Evolutionary conservation across 352 stramenopile genomes (phyloP).

Genomic region (Pythium aquatile): DNA sequence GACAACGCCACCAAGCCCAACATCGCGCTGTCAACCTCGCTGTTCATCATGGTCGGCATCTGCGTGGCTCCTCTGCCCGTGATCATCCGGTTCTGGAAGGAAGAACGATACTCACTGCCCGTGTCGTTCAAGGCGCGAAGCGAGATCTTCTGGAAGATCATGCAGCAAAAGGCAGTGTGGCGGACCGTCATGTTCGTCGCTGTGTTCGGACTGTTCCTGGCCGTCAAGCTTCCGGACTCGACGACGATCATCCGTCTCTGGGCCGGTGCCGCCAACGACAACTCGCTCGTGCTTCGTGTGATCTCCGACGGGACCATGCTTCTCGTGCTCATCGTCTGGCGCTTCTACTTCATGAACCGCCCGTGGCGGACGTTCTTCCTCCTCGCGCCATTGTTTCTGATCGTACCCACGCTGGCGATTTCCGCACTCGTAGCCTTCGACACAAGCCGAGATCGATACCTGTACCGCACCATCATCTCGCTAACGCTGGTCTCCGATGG

Average conservation of each 20-base stretch:
- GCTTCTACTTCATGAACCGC: conserved; percentile 27
- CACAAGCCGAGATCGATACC: conserved; percentile 13
- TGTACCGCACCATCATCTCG: conserved; percentile 26
- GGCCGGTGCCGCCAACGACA: conserved; percentile 40
- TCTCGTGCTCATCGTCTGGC: conserved; percentile 21
- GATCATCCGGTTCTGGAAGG: conserved; percentile 32
- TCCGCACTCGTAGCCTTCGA: conserved; percentile 17
- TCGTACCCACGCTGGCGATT: conserved; percentile 19
- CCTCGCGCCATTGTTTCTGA: conserved; percentile 19
- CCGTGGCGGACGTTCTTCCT: conserved; percentile 23
- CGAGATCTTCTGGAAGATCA: conserved; percentile 41
- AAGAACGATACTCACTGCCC: conserved; percentile 31
- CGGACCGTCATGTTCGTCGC: conserved; percentile 28
- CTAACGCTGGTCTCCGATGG: conserved; percentile 31
- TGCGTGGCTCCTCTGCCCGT: conserved; percentile 28
- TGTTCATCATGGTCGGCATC: conserved; percentile 30
- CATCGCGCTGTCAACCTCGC: conserved; percentile 25
- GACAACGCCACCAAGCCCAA: conserved; percentile 11
- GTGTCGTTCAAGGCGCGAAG: conserved; percentile 31
- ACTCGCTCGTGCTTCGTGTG: conserved; percentile 32
- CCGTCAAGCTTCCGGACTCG: conserved; percentile 47
- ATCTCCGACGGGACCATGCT: conserved; percentile 15
- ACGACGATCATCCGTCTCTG: conserved; percentile 34
- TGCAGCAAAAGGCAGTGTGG: conserved; percentile 42
- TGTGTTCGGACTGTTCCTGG: conserved; percentile 27